These are phyloP conservation scores for sunflower (Helianthus annuus) DNA, from an alignment of 129 eudicot species.

Conservation along the genomic window DNA sequence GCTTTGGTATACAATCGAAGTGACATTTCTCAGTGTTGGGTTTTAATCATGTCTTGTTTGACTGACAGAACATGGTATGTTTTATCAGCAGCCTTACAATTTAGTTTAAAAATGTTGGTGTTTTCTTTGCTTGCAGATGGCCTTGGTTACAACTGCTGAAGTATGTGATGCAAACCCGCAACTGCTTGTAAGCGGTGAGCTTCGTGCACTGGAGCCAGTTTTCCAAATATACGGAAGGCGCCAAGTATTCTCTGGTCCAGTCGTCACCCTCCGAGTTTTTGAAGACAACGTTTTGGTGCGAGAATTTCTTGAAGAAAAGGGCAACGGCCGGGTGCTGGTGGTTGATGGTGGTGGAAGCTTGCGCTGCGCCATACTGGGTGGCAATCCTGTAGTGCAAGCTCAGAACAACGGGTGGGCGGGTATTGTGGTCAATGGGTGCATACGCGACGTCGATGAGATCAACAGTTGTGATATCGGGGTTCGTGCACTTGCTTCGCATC, in stretches of 20 bases:
- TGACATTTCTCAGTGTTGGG: too few relatives aligned
- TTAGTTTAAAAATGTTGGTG: too few relatives aligned
- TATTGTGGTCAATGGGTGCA: too few relatives aligned
- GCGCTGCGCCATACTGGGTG: slow-evolving; percentile 47
- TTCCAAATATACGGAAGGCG: slow-evolving; percentile 62
- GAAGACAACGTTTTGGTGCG: slow-evolving; percentile 65
- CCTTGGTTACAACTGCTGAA: slow-evolving; percentile 61
- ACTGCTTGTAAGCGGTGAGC: slow-evolving; percentile 50
- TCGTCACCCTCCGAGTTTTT: slow-evolving; percentile 62
- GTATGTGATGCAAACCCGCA: slow-evolving; percentile 66
- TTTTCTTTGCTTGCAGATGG: slow-evolving; percentile 31
- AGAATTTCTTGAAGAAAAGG: slow-evolving; percentile 61
- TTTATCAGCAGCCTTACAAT: too few relatives aligned
- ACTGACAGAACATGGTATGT: too few relatives aligned
- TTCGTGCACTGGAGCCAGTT: slow-evolving; percentile 62
- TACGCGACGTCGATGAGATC: too few relatives aligned
- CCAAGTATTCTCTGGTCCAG: slow-evolving; percentile 61
- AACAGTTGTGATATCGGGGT: too few relatives aligned
- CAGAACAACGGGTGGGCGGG: too few relatives aligned
- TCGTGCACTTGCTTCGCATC: too few relatives aligned
- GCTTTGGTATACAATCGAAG: too few relatives aligned
- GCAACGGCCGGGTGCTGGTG: slow-evolving; percentile 62
- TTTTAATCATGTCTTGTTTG: too few relatives aligned
- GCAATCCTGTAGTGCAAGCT: too few relatives aligned
- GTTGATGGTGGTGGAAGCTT: slow-evolving; percentile 68